Evolutionary conservation across 2,329 filamentous ascomycete species (phyloP), one percentile per base, ranked within the genome.

Genomic region (Ascocoryne sarcoides): DNA sequence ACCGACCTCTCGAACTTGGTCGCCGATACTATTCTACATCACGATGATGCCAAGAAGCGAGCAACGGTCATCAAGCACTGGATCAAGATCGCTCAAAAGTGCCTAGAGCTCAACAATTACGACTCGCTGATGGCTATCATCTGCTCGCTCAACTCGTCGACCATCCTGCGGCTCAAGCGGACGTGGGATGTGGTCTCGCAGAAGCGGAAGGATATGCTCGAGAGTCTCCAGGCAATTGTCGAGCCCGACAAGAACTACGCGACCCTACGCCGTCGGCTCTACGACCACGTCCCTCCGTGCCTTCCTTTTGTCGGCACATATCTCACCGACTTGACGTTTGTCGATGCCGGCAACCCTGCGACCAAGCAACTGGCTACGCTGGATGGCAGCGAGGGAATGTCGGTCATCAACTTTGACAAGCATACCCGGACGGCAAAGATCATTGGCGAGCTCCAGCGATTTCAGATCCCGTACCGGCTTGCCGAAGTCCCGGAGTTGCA

Each of bases 361-460:
- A 89, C 82, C 2, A 86, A 90, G 55, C 82, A 82, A 54, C 75
- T 94, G 15, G 76, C 76, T 0, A 69, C 65, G 48, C 54, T 61
- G n/a, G 62, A 65, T 26, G 67, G 69, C 5, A 68, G 70, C 10
- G 76, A 84, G n/a, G 75, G 78, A 18, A 73, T 86, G 54, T 78
- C 79, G 0, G 85, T 96, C 21, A 87, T 98, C 70, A 98, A 98
- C 65, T 96, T 95, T 55, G 90, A 96, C 69, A 96, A 96, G 66
- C 88, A 96, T 60, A 84, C 80, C 54, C 86, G 88, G 52, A 96
- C 89, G 2, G 89, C 90, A 33, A 92, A 89, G 64, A 93, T 96
- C 58, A 94, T 98, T 54, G 85, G 86, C 48, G 90, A 96, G 54
- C 75, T 98, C 5, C 92, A 98, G 61, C 82, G 89, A 14, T 96